phyloP scores from a whole-genome alignment of 1,284 basidiomycete genomes.

The Phlebopus sp. region DNA sequence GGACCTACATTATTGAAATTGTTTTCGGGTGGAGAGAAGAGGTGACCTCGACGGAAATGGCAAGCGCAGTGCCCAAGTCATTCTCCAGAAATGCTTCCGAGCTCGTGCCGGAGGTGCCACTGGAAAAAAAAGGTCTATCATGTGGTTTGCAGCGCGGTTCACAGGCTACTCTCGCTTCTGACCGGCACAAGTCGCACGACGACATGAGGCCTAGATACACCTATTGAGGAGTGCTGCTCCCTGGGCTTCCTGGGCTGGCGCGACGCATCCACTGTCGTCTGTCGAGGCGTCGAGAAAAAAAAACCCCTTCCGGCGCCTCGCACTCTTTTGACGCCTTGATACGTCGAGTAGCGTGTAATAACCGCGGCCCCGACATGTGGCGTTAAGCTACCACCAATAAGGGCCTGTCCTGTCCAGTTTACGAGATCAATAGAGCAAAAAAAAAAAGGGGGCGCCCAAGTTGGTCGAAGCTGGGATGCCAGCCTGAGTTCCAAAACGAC shows the following conservation, averaged over 20 bases:
- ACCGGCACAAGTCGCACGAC: neutral
- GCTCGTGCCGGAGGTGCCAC: conserved; percentile 5
- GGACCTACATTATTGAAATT: neutral
- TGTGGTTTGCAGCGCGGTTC: neutral
- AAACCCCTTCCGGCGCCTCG: neutral
- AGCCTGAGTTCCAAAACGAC: conserved; percentile 2
- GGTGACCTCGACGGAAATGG: neutral
- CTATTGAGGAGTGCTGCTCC: neutral
- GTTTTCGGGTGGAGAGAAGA: neutral
- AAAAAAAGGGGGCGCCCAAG: neutral
- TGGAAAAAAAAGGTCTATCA: conserved; percentile 6
- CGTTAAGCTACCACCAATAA: neutral
- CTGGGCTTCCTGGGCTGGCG: neutral
- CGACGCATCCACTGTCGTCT: conserved; percentile 2
- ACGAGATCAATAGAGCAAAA: neutral
- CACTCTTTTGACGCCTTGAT: neutral
- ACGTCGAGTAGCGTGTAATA: neutral
- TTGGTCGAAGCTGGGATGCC: neutral
- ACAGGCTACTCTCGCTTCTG: neutral
- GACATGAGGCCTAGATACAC: conserved; percentile 2
- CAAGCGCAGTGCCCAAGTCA: neutral
- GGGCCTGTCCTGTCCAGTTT: neutral
- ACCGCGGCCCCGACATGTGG: neutral
- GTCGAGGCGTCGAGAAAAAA: conserved; percentile 6
- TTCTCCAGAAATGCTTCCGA: conserved; percentile 13